Conservation (phyloP, 257 asterid species). For the Parsonsia alboflavescens region DNA sequence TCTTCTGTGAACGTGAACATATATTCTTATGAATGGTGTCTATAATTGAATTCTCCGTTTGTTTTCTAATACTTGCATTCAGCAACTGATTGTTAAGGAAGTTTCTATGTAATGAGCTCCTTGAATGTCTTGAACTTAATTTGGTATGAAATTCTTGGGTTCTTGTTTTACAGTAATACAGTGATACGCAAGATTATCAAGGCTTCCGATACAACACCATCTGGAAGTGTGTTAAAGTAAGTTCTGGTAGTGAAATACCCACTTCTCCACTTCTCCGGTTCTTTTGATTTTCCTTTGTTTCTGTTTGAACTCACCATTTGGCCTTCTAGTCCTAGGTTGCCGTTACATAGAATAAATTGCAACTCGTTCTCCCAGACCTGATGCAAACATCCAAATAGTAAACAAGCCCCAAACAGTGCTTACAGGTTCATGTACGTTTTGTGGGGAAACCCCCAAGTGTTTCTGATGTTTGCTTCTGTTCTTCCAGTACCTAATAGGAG, state of each 20-base stretch:
- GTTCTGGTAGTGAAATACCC: slow-evolving; percentile 11
- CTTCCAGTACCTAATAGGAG: no score
- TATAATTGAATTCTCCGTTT: not conserved
- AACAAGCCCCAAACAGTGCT: not conserved
- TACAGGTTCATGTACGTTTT: not conserved
- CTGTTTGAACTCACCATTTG: no score
- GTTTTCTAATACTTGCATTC: not conserved
- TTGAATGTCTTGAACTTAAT: not conserved
- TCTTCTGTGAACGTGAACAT: not conserved
- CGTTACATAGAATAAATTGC: not conserved
- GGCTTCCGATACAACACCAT: slow-evolving; percentile 39
- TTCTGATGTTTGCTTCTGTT: not conserved
- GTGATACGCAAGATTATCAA: slow-evolving; percentile 60
- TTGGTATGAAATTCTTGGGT: not conserved
- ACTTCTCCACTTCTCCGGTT: not conserved
- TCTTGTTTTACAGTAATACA: slow-evolving; percentile 47
- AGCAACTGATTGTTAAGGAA: not conserved
- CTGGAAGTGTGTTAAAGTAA: slow-evolving; percentile 61
- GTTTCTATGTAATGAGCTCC: not conserved
- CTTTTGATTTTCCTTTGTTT: no score
- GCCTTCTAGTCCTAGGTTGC: no score
- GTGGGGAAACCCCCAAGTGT: not conserved
- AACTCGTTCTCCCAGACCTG: not conserved
- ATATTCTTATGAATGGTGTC: not conserved
- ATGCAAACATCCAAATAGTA: no score